Conservation (phyloP, 106 monocot species). For the Allium sativum region DNA sequence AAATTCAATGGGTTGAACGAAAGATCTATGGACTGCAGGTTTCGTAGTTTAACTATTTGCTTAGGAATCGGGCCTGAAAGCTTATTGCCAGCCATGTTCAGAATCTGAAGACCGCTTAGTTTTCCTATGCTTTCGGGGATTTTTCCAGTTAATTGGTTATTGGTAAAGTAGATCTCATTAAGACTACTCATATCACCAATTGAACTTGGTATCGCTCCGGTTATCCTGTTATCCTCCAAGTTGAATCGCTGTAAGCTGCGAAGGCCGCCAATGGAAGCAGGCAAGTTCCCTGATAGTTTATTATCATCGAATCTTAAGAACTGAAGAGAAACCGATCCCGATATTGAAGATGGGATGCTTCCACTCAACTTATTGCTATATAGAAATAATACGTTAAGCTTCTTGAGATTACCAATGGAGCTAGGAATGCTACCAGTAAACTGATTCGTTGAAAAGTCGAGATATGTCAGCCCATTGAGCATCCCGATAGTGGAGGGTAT, state of each 20-base stretch:
- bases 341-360: conserved; percentile 20
- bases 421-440: conserved; percentile 24
- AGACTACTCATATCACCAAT: conserved; percentile 15
- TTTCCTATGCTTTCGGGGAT: conserved; percentile 21
- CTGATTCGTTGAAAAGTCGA: conserved; percentile 25
- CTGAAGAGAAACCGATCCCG: conserved; percentile 19
- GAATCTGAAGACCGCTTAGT: conserved; percentile 4
- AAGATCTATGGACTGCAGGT: conserved; percentile 24
- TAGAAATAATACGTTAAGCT: conserved; percentile 16
- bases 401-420: conserved; percentile 23
- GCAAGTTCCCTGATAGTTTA: conserved; percentile 15
- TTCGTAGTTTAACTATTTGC: conserved; percentile 5
- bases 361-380: conserved; percentile 14
- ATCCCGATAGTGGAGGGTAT: conserved; percentile 23
- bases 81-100: conserved; percentile 20
- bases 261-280: conserved; percentile 17
- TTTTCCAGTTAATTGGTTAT: conserved; percentile 20
- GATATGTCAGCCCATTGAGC: conserved; percentile 18
- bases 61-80: conserved; percentile 25
- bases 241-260: conserved; percentile 6
- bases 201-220: conserved; percentile 15
- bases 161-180: conserved; percentile 12
- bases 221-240: conserved; percentile 18
- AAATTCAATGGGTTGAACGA: conserved; percentile 25
- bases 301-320: conserved; percentile 17